Base-by-base conservation (phyloP, 164 flowering plant genomes). In the Kingdonia uniflora region DNA sequence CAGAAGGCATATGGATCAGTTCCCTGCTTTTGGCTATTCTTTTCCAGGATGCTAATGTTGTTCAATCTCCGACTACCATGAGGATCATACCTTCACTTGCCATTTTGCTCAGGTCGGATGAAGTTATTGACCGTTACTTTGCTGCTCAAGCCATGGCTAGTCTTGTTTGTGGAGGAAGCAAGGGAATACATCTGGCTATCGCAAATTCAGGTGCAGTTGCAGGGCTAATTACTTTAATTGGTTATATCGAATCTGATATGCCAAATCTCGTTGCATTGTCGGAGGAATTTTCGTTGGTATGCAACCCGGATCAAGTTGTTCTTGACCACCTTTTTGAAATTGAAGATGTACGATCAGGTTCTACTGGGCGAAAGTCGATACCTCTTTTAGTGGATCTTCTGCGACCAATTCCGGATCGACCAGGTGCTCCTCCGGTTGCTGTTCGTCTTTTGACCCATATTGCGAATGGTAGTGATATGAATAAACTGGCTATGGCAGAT, bases 141-240 rank as follows among this genome's bases (percentile, higher is more conserved):
- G 77, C 96, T 54, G 87, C 90, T 46, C 90, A 87, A 62, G 84
- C 90, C 47, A 72, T 85, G 76, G 82, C 86, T 52, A 82, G 96
- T 74, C 83, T 87, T 63, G 85, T 78, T 52, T 56, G 70, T 61
- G 68, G 66, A 57, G 80, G 81, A 51, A 76, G 51, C 51, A 79
- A 67, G 61, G 86, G 75, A 50, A 75, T 74, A 49, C 74, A 64
- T 55, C 76, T 82, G 54, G 65, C 85, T 5, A 61, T 85, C 61
- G 87, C 94, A 59, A 81, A 82, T 56, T 82, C 96, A 15, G 96
- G 86, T 49, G 96, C 86, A 42, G 78, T 81, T 61, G 60, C 78
- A 49, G 88, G 96, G 17, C 59, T 87, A 42, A 65, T 78, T 64
- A 60, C 71, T n/a, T 64, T 87, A 5, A 60, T 87, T 66, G 96